A percentile compares a stretch with the other conserved stretches of the same genome.
Evolutionary conservation across 768 basidiomycete genomes (phyloP).

Genomic region (Mycena olivaceomarginata): DNA sequence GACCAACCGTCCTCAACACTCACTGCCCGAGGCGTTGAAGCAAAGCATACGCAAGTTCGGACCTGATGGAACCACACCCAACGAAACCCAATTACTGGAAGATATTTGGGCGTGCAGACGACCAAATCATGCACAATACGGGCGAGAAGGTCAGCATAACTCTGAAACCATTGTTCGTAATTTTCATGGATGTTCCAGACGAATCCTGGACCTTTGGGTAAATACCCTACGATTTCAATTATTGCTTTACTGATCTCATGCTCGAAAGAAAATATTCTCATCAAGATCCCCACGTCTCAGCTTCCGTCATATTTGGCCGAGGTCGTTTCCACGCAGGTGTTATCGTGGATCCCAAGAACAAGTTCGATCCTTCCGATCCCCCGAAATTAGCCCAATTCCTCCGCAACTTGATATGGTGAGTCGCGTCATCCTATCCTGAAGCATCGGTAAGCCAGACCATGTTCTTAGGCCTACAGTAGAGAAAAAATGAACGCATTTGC

Average conservation of each 20-base stretch:
- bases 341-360: slow-evolving; percentile 54
- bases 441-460: neutral
- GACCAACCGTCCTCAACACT: slow-evolving; percentile 51
- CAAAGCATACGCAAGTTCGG: slow-evolving; percentile 65
- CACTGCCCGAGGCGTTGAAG: slow-evolving; percentile 56
- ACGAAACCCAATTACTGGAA: slow-evolving; percentile 60
- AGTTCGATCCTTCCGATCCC: slow-evolving; percentile 48
- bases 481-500: slow-evolving; percentile 58
- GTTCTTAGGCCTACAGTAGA: slow-evolving; percentile 58
- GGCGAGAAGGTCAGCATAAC: slow-evolving; percentile 18
- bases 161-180: neutral
- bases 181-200: slow-evolving; percentile 46
- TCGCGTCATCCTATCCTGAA: neutral
- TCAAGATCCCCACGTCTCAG: slow-evolving; percentile 50
- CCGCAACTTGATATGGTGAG: slow-evolving; percentile 50
- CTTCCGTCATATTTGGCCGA: slow-evolving; percentile 59
- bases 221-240: slow-evolving; percentile 31
- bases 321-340: slow-evolving; percentile 57
- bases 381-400: slow-evolving; percentile 44
- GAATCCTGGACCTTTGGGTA: slow-evolving; percentile 58
- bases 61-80: slow-evolving; percentile 66
- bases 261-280: slow-evolving; percentile 59
- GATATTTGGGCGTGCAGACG: slow-evolving; percentile 60
- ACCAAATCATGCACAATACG: slow-evolving; percentile 53
- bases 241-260: slow-evolving; percentile 35